Percentiles rank a stretch among this genome's conserved stretches.
phyloP scores from a whole-genome alignment of 306 rosid species.

The Vachellia pachyceras region DNA sequence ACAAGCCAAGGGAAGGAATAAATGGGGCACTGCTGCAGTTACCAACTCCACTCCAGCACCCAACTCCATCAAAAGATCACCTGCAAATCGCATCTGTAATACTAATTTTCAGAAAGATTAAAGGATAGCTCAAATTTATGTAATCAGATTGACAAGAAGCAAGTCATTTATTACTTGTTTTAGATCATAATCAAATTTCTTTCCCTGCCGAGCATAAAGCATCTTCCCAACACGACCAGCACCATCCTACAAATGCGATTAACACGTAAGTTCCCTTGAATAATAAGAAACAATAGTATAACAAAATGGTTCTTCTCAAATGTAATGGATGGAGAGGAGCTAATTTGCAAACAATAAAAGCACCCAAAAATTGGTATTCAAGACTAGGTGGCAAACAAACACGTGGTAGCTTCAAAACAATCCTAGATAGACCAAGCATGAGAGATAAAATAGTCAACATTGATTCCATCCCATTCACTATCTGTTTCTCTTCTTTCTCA shows the following conservation, averaged over 20 bases:
- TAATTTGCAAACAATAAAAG: background rate
- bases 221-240: constrained; percentile 99
- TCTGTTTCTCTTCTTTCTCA: background rate
- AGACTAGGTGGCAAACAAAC: background rate
- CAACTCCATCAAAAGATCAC: constrained; percentile 97
- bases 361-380: background rate
- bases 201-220: constrained; percentile 97
- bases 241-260: constrained; percentile 68
- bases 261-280: constrained; percentile 8
- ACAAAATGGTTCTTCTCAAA: constrained; percentile 14
- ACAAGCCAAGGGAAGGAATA: constrained; percentile 98
- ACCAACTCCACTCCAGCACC: constrained; percentile 97
- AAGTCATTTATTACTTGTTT: constrained; percentile 67
- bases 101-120: constrained; percentile 31
- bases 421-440: background rate
- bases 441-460: background rate
- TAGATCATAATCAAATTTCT: constrained; percentile 94
- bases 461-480: background rate
- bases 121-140: constrained; percentile 25
- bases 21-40: constrained; percentile 88
- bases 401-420: background rate
- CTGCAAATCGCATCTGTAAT: constrained; percentile 82
- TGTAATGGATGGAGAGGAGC: background rate
- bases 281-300: constrained; percentile 6
- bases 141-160: constrained; percentile 1